Conservation (phyloP, 139 green algal genomes). For the Spirogloea muscicola region DNA sequence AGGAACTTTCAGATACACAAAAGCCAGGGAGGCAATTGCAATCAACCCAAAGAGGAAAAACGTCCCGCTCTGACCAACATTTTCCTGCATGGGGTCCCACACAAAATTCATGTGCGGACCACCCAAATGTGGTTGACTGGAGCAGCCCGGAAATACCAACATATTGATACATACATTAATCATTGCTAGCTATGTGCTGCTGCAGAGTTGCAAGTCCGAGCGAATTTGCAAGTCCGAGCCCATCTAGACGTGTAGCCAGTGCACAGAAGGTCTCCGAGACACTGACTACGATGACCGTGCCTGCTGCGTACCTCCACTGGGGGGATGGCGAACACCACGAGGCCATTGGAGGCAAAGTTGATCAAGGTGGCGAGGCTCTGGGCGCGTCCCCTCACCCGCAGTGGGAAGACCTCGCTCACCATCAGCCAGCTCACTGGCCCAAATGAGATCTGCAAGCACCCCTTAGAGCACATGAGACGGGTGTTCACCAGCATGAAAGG, state of each 20-base stretch:
- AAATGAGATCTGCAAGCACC: constrained; percentile 72
- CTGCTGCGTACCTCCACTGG: constrained; percentile 33
- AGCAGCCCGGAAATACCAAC: too few species aligned
- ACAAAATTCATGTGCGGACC: background rate
- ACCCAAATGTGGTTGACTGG: background rate
- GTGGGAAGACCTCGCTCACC: constrained; percentile 84
- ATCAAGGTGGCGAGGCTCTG: constrained; percentile 77
- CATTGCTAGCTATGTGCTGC: too few species aligned
- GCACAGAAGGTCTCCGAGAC: too few species aligned
- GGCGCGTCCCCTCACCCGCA: constrained; percentile 67
- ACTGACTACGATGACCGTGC: too few species aligned
- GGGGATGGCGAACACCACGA: constrained; percentile 59
- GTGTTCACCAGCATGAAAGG: background rate
- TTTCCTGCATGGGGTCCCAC: constrained; percentile 55
- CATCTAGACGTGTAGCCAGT: too few species aligned
- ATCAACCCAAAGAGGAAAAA: constrained; percentile 76
- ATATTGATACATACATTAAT: too few species aligned
- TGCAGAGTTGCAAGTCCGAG: too few species aligned
- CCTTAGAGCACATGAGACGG: background rate
- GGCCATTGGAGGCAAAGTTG: constrained; percentile 87
- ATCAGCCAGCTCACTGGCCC: constrained; percentile 87
- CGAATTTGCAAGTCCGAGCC: too few species aligned
- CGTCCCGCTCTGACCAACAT: constrained; percentile 59
- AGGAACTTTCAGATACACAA: constrained; percentile 73
- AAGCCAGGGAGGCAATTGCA: constrained; percentile 58